Base-by-base conservation (phyloP, 805 yeast genomes). In the Candida yuanshanica region DNA sequence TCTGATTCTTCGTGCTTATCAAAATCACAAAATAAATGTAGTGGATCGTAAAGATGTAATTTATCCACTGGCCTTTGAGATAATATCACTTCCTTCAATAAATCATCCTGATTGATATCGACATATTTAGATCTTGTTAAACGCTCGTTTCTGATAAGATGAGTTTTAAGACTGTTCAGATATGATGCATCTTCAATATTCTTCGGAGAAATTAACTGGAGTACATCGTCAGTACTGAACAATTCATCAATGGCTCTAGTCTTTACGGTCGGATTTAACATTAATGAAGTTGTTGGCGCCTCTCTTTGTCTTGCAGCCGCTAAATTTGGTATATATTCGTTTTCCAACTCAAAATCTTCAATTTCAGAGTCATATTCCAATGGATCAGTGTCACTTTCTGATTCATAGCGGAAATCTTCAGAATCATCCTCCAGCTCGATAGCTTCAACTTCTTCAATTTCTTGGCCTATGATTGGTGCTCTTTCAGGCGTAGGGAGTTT, bases 121-220 rank as follows among this genome's bases (percentile, higher is more conserved):
- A 59, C 52, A 44, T 62, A 67, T 39, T 56, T 50, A 1, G 65
- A 55, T 41, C 72, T 56, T 2, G 73, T 68, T 4, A 66, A 38
- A 27, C 63, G 48, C 26, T 39, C 36, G 21, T 56, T 58, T 8
- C 46, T 29, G 10, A 37, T 27, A 5, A 58, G 34, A 43, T 62
- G 60, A 9, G 47, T 24, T 21, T 45, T 40, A 4, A 56, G 22
- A 16, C 42, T 41, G 24, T 42, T 40, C 17, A 47, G 16, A 18
- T 26, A 35, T 9, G 55, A 46, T 0, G 43, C 23, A 37, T 55
- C 47, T 35, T 55, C 38, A 44, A 41, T 18, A 50, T 56, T 29
- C 48, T 44, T 53, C 52, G 67, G 62, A 45, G 54, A 26, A 53
- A 65, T 26, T 43, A 52, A 22, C 33, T 47, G 58, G 51, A 65